Percentiles rank a stretch among this genome's conserved stretches.
phyloP scores from a whole-genome alignment of 106 monocot species.

The Xerophyta viscosa region DNA sequence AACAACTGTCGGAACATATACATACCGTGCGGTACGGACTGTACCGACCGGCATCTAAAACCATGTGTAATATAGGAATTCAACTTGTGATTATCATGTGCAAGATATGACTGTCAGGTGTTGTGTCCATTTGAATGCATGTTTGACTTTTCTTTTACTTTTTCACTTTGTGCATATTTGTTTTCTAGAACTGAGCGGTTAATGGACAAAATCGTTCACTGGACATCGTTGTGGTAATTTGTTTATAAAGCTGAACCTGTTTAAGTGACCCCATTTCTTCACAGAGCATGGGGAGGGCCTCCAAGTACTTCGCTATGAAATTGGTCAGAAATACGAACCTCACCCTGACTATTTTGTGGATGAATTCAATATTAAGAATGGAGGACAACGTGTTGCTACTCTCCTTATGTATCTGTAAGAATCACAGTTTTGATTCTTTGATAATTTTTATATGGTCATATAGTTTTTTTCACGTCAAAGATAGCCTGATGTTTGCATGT shows the following conservation, averaged over 20 bases:
- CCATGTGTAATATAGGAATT: no score
- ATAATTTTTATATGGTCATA: no score
- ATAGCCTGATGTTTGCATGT: no score
- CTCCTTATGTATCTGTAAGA: slow-evolving; percentile 8
- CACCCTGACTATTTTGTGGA: slow-evolving; percentile 6
- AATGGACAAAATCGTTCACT: no score
- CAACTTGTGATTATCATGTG: no score
- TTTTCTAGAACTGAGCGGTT: no score
- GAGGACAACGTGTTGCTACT: slow-evolving; percentile 7
- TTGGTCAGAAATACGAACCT: slow-evolving; percentile 4
- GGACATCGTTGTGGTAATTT: neutral
- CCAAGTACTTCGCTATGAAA: slow-evolving; percentile 5
- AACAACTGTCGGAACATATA: no score
- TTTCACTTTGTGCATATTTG: neutral
- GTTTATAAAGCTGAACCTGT: neutral
- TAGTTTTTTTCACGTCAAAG: no score
- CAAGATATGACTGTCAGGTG: no score
- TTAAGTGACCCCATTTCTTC: neutral
- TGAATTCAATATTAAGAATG: slow-evolving; percentile 7
- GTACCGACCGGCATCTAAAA: no score
- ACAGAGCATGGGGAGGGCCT: slow-evolving; percentile 10
- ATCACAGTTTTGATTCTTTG: neutral
- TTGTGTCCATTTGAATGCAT: no score
- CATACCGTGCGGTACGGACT: no score
- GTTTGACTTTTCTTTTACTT: neutral